Evolutionary conservation across 345 rosid genomes (phyloP), one percentile per base, ranked within the genome.

Genomic region (Hibiscus tridactylites): DNA sequence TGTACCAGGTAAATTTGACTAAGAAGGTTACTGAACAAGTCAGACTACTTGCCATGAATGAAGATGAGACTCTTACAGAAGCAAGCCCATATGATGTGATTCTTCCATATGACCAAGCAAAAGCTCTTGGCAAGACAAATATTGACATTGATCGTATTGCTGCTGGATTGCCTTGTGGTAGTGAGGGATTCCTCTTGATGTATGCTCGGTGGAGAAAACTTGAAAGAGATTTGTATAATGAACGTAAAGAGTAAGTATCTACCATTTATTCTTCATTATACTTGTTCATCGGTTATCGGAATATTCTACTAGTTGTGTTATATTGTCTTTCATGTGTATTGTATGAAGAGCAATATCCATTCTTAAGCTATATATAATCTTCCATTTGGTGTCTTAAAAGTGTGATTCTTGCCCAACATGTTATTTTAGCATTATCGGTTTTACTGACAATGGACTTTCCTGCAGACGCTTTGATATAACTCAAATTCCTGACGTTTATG

Each of bases 131-230:
- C 67, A 96, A 92, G 86, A 88, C 90, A 73, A 90, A 89, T 77
- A 96, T 96, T 70, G 99, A 96, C 68, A 87, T 88, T 66, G 97
- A 89, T 79, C 98, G 97, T 57, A 96, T 96, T 78, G 96, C 98
- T 84, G 98, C 98, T 77, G 99, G 99, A 73, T 80, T 96, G 74
- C 99, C 99, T 44, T 96, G 99, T 82, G 99, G 99, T 49, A 90
- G 90, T 79, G 99, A 96, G 80, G 99, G 99, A 74, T 92, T 92
- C 79, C 90, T 96, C 77, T 84, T 96, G 86, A 96, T 96, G 99
- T 92, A 74, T 88, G 98, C 98, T 76, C 94, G 99, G 60, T 96
- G 99, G 99, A 92, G 86, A 81, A 96, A 96, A 88, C 95, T 92
- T 68, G 96, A 96, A 84, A 91, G 96, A 75, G 99, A 92, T 74